Evolutionary conservation across 2,329 filamentous ascomycete genomes (phyloP).

Genomic region (Clonostachys chloroleuca): DNA sequence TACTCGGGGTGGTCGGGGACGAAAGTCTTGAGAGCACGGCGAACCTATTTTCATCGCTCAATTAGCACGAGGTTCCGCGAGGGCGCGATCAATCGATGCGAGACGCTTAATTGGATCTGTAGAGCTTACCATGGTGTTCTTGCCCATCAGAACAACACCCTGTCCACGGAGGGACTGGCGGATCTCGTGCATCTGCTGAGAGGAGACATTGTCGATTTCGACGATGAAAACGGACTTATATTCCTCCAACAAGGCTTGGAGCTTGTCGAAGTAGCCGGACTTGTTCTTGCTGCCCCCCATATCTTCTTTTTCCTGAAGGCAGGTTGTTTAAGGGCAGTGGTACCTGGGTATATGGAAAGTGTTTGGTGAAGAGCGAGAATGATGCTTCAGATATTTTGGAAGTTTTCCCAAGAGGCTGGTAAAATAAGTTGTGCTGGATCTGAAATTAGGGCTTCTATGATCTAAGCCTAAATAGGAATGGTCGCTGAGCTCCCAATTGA

Average conservation of each 20-base stretch:
- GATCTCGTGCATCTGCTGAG: slow-evolving; percentile 99
- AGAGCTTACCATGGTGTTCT: slow-evolving; percentile 96
- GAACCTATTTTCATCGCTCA: slow-evolving; percentile 53
- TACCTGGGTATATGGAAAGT: slow-evolving; percentile 16
- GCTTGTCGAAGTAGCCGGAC: slow-evolving; percentile 98
- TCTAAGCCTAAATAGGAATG: slow-evolving; percentile 14
- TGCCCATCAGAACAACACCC: slow-evolving; percentile 97
- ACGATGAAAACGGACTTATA: slow-evolving; percentile 99
- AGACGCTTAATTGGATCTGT: too few relatives aligned
- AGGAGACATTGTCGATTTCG: slow-evolving; percentile 98
- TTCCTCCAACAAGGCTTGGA: slow-evolving; percentile 93
- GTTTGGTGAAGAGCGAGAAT: slow-evolving; percentile 5
- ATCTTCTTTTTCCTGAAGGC: slow-evolving; percentile 90
- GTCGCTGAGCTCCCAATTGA: not conserved
- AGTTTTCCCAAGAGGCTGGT: not conserved
- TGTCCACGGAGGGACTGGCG: slow-evolving; percentile 84
- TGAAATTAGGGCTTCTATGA: slow-evolving; percentile 28
- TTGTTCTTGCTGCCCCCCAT: slow-evolving; percentile 97
- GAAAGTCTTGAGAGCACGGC: slow-evolving; percentile 96
- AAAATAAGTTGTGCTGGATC: slow-evolving; percentile 18
- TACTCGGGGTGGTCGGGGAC: slow-evolving; percentile 88
- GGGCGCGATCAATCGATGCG: slow-evolving; percentile 13
- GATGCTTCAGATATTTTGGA: slow-evolving; percentile 9
- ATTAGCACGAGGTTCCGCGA: slow-evolving; percentile 4
- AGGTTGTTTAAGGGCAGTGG: slow-evolving; percentile 94